phyloP scores from a whole-genome alignment of 2,329 filamentous ascomycete genomes.

The Coleophoma crateriformis region DNA sequence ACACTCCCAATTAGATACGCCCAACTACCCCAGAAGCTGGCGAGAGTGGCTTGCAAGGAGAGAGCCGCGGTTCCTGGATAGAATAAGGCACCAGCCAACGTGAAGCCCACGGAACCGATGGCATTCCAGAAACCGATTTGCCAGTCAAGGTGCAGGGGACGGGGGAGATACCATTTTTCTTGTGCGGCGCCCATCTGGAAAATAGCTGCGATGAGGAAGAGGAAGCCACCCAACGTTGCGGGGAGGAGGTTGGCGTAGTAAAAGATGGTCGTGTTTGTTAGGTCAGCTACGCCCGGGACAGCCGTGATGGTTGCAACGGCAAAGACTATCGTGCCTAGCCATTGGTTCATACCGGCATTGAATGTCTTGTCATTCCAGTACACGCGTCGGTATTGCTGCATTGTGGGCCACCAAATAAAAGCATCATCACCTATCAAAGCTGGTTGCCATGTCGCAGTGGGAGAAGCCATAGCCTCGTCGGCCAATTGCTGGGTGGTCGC shows the following conservation, averaged over 20 bases:
- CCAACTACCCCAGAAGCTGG: slow-evolving; percentile 17
- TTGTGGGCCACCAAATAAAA: slow-evolving; percentile 13
- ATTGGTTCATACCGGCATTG: slow-evolving; percentile 8
- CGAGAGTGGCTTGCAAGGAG: slow-evolving; percentile 5
- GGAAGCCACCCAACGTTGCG: slow-evolving; percentile 12
- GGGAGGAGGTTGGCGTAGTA: slow-evolving; percentile 12
- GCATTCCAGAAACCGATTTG: slow-evolving; percentile 11
- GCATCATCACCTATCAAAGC: slow-evolving; percentile 7
- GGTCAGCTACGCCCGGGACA: slow-evolving; percentile 11
- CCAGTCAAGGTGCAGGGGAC: slow-evolving; percentile 7
- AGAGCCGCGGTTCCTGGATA: slow-evolving; percentile 7
- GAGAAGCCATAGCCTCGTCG: background rate
- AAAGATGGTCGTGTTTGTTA: slow-evolving; percentile 5
- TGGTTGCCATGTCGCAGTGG: slow-evolving; percentile 1
- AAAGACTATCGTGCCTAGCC: slow-evolving; percentile 16
- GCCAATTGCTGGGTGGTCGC: background rate
- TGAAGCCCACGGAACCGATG: slow-evolving; percentile 14
- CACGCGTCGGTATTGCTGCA: slow-evolving; percentile 4
- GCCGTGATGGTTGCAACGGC: slow-evolving; percentile 12
- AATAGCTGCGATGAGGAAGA: slow-evolving; percentile 10
- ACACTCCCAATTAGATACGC: slow-evolving; percentile 13
- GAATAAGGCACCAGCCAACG: slow-evolving; percentile 10
- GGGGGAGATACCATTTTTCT: slow-evolving; percentile 10
- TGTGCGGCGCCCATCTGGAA: slow-evolving; percentile 10
- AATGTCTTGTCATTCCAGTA: slow-evolving; percentile 9